Conservation (phyloP, 2,329 filamentous ascomycete species). For the Cordyceps farinosa region DNA sequence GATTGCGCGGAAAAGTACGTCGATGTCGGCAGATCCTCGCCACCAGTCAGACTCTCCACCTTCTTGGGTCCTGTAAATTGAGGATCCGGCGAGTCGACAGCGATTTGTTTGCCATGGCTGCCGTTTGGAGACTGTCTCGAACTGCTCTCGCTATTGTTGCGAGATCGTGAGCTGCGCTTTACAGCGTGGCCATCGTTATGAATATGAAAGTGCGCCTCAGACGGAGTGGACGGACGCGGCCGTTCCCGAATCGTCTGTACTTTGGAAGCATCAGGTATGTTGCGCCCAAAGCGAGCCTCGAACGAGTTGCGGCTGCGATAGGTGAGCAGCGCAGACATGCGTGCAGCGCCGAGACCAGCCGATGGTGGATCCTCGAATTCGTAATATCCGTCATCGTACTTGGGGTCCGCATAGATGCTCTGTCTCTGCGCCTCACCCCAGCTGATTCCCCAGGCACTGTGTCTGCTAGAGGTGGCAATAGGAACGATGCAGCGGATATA, state of each 20-base stretch:
- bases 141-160: constrained; percentile 39
- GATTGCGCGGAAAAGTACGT: constrained; percentile 99
- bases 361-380: constrained; percentile 79
- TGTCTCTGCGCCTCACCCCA: constrained; percentile 87
- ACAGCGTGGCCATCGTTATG: constrained; percentile 78
- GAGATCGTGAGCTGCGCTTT: constrained; percentile 50
- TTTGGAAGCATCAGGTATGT: constrained; percentile 80
- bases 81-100: constrained; percentile 44
- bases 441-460: constrained; percentile 87
- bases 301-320: constrained; percentile 97
- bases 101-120: constrained; percentile 24
- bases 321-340: constrained; percentile 93
- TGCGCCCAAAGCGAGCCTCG: constrained; percentile 89
- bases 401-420: constrained; percentile 96
- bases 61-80: constrained; percentile 66
- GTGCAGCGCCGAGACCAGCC: constrained; percentile 84
- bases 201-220: constrained; percentile 72
- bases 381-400: constrained; percentile 98
- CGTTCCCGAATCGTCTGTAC: constrained; percentile 76
- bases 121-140: constrained; percentile 28
- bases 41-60: constrained; percentile 43
- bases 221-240: constrained; percentile 57
- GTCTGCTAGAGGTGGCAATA: constrained; percentile 78
- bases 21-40: constrained; percentile 53
- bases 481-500: constrained; percentile 79